Percentiles rank a stretch among this genome's conserved stretches.
These are phyloP conservation scores for Pythium diclinum DNA, from an alignment of 352 stramenopile genomes.

Conservation along the genomic window DNA sequence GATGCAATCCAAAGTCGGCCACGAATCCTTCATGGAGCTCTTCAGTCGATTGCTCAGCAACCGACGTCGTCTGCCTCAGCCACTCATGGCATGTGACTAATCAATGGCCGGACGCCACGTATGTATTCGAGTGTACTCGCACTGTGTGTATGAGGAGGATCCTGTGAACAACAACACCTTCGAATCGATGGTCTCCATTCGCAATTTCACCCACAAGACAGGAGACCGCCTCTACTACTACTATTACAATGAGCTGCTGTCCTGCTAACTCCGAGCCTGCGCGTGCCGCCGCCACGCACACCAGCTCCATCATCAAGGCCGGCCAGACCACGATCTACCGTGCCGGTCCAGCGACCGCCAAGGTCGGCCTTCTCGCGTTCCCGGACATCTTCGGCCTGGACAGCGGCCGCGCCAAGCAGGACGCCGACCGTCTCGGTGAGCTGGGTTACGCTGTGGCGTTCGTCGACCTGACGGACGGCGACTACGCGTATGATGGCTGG, in stretches of 20 bases:
- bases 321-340: slow-evolving; percentile 35
- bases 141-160: too few relatives aligned
- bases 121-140: too few relatives aligned
- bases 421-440: slow-evolving; percentile 38
- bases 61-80: neutral
- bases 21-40: neutral
- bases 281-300: slow-evolving; percentile 1
- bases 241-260: slow-evolving; percentile 36
- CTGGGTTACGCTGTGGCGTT: slow-evolving; percentile 41
- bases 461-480: slow-evolving; percentile 34
- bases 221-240: neutral
- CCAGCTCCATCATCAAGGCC: slow-evolving; percentile 26
- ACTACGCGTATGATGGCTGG: slow-evolving; percentile 23
- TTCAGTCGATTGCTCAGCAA: neutral
- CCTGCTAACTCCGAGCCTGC: slow-evolving; percentile 28
- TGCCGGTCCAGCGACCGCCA: slow-evolving; percentile 25
- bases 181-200: neutral
- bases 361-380: slow-evolving; percentile 34
- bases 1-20: neutral
- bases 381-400: slow-evolving; percentile 42
- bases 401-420: slow-evolving; percentile 44
- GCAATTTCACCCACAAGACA: neutral
- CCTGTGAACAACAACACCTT: too few relatives aligned
- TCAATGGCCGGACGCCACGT: neutral
- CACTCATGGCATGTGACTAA: neutral